Percentiles rank a stretch among this genome's conserved stretches.
These are phyloP conservation scores for Colletotrichum australisinense DNA, from an alignment of 2,329 filamentous ascomycete species.

Conservation along the genomic window DNA sequence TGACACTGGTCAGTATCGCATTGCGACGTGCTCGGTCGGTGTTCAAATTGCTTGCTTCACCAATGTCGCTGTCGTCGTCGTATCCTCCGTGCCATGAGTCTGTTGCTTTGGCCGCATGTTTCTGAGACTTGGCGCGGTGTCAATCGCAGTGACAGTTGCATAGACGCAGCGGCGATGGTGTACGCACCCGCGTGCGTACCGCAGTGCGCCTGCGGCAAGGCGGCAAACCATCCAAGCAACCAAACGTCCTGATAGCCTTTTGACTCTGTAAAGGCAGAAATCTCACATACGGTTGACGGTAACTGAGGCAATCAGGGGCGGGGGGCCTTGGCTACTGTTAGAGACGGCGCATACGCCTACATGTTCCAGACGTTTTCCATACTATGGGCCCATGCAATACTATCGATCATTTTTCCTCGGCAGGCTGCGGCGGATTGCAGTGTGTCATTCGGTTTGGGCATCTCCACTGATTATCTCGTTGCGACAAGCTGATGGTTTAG, in stretches of 20 bases:
- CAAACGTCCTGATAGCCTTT: neutral
- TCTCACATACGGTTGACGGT: neutral
- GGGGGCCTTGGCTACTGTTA: neutral
- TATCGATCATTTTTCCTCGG: slow-evolving; percentile 23
- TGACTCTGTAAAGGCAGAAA: neutral
- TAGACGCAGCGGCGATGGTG: neutral
- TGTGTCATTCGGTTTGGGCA: slow-evolving; percentile 15
- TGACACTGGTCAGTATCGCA: neutral
- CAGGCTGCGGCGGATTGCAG: slow-evolving; percentile 22
- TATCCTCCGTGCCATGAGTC: slow-evolving; percentile 3
- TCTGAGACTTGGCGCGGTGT: slow-evolving; percentile 6
- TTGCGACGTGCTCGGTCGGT: slow-evolving; percentile 1
- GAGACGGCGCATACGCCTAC: neutral
- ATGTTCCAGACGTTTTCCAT: slow-evolving; percentile 33
- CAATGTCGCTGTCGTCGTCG: neutral
- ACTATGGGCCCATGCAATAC: slow-evolving; percentile 8
- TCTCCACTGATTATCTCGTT: slow-evolving; percentile 28
- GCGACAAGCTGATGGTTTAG: slow-evolving; percentile 24
- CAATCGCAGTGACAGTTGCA: slow-evolving; percentile 4
- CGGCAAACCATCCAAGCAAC: neutral
- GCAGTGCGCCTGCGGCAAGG: neutral
- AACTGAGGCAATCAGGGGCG: slow-evolving; percentile 1
- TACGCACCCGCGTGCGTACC: neutral
- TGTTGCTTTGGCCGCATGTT: neutral
- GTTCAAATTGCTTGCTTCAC: slow-evolving; percentile 8